phyloP scores from a whole-genome alignment of 1,284 basidiomycete species.

The Ganoderma sinense region DNA sequence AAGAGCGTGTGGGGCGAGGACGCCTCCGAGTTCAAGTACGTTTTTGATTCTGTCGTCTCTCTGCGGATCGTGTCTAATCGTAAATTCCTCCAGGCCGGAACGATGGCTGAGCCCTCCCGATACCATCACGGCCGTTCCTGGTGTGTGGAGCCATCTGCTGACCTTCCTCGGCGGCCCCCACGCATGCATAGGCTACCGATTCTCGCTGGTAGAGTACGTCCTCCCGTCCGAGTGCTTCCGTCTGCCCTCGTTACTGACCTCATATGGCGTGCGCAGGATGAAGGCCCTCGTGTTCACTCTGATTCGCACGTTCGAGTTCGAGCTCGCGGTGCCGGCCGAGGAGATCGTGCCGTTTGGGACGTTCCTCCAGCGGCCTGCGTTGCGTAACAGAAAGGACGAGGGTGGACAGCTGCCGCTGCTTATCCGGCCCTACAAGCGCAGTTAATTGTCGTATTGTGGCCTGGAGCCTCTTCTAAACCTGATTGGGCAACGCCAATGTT shows the following conservation, averaged over 20 bases:
- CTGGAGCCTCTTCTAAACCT: no score
- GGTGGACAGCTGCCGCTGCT: slow-evolving; percentile 32
- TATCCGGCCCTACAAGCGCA: slow-evolving; percentile 13
- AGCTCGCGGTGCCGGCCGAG: slow-evolving; percentile 51
- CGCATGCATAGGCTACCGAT: slow-evolving; percentile 75
- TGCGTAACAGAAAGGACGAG: slow-evolving; percentile 21
- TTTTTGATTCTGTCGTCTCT: neutral
- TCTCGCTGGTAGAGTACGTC: slow-evolving; percentile 70
- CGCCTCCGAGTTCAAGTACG: slow-evolving; percentile 56
- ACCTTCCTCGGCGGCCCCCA: slow-evolving; percentile 68
- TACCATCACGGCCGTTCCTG: slow-evolving; percentile 54
- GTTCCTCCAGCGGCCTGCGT: slow-evolving; percentile 29
- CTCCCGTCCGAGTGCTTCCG: neutral
- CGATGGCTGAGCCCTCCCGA: slow-evolving; percentile 62
- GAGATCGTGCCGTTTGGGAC: slow-evolving; percentile 19
- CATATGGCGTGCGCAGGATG: slow-evolving; percentile 42
- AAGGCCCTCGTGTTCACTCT: slow-evolving; percentile 65
- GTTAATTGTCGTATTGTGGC: neutral
- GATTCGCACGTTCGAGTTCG: slow-evolving; percentile 63
- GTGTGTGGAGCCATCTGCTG: slow-evolving; percentile 64
- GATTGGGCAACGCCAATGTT: no score
- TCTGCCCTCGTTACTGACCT: neutral
- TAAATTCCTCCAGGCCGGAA: slow-evolving; percentile 53
- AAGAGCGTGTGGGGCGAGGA: slow-evolving; percentile 65
- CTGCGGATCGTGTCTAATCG: neutral